Conservation (phyloP, 176 grass and related monocot genomes). For the Oryza australiensis region DNA sequence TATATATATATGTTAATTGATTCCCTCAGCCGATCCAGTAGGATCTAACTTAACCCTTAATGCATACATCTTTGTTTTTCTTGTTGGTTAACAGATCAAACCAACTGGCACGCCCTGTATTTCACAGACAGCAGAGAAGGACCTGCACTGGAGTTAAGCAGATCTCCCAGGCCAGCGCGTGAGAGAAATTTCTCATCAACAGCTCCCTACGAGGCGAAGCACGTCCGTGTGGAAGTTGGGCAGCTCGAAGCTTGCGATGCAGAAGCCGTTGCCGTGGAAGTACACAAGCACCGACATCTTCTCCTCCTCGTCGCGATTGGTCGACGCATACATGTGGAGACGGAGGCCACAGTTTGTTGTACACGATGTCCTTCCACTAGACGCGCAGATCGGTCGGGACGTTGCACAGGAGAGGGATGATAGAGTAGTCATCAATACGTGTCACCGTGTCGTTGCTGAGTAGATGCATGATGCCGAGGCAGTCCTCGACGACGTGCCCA, state of each 20-base stretch:
- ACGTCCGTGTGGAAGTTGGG: slow-evolving; percentile 32
- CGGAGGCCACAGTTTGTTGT: slow-evolving; percentile 22
- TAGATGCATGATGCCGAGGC: slow-evolving; percentile 44
- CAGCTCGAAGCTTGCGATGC: slow-evolving; percentile 36
- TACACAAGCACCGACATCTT: slow-evolving; percentile 51
- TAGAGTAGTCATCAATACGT: slow-evolving; percentile 27
- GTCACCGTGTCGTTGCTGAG: slow-evolving; percentile 48
- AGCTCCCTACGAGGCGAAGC: slow-evolving; percentile 51
- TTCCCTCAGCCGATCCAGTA: too few species aligned
- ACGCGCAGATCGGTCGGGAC: slow-evolving; percentile 38
- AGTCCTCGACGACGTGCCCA: slow-evolving; percentile 47
- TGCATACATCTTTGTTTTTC: too few species aligned
- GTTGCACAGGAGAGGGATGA: not conserved
- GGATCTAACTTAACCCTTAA: too few species aligned
- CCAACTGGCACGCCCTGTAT: too few species aligned
- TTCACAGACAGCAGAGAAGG: too few species aligned
- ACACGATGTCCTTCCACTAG: slow-evolving; percentile 56
- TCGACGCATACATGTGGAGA: slow-evolving; percentile 44
- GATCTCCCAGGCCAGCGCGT: too few species aligned
- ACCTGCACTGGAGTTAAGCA: too few species aligned
- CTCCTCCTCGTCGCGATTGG: not conserved
- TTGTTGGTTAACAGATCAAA: too few species aligned
- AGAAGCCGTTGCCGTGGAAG: slow-evolving; percentile 64
- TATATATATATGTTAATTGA: too few species aligned
- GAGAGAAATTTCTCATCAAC: too few species aligned